A percentile compares a stretch with the other conserved stretches of the same genome.
Conservation (phyloP, 805 yeast genomes). For the Debaryomyces hansenii region DNA sequence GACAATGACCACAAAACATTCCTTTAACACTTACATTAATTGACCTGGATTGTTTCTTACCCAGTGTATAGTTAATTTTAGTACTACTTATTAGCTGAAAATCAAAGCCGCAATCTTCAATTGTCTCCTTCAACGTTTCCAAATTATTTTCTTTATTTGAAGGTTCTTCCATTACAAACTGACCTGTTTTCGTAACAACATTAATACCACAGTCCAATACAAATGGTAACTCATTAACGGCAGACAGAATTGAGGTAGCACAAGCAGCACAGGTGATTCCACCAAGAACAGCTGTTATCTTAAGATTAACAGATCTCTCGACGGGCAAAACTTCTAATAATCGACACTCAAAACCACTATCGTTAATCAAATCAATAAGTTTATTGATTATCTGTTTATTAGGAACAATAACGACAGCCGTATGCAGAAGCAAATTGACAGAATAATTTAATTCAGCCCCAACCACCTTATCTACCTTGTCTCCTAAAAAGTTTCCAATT, state of each 20-base stretch:
- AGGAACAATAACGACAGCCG: conserved; percentile 54
- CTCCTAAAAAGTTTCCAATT: conserved; percentile 21
- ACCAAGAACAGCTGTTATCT: conserved; percentile 61
- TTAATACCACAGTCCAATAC: conserved; percentile 56
- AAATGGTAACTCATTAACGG: conserved; percentile 49
- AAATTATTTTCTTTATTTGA: conserved; percentile 26
- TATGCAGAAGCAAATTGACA: conserved; percentile 51
- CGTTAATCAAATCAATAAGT: conserved; percentile 25
- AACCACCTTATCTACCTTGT: neutral
- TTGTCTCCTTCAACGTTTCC: conserved; percentile 44
- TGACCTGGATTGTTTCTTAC: conserved; percentile 51
- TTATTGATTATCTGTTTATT: conserved; percentile 46
- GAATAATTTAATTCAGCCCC: conserved; percentile 36
- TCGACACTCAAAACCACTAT: conserved; percentile 44
- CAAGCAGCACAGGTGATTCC: conserved; percentile 80
- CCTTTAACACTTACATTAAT: conserved; percentile 59
- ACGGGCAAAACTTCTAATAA: conserved; percentile 62
- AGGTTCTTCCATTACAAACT: conserved; percentile 53
- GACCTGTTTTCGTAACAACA: conserved; percentile 60
- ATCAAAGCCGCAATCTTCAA: conserved; percentile 71
- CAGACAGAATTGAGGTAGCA: conserved; percentile 52
- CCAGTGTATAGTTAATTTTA: conserved; percentile 47
- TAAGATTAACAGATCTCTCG: conserved; percentile 45
- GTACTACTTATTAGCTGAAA: conserved; percentile 47
- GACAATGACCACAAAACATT: conserved; percentile 73